Conservation (phyloP, 1,284 basidiomycete species). For the Lentinula novae-zelandiae region DNA sequence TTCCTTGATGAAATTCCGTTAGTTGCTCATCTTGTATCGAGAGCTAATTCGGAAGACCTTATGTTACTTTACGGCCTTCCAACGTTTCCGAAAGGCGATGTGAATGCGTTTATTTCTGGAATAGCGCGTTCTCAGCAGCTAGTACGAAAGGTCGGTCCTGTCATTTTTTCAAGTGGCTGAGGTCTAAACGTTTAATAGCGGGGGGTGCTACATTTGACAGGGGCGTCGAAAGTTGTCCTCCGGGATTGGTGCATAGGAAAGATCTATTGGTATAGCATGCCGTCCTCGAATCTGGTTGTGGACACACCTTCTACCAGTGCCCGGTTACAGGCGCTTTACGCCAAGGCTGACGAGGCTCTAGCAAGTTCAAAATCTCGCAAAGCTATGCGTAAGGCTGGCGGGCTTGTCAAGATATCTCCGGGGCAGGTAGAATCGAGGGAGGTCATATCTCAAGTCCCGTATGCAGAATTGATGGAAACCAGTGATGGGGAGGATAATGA, state of each 20-base stretch:
- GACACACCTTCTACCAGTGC: slow-evolving; percentile 17
- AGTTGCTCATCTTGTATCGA: slow-evolving; percentile 76
- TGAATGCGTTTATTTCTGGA: slow-evolving; percentile 76
- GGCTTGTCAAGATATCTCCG: slow-evolving; percentile 54
- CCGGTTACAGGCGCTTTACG: slow-evolving; percentile 30
- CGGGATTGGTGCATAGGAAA: slow-evolving; percentile 88
- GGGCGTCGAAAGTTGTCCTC: slow-evolving; percentile 80
- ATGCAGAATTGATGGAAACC: slow-evolving; percentile 21
- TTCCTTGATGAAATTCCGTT: slow-evolving; percentile 7
- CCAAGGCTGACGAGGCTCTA: slow-evolving; percentile 45
- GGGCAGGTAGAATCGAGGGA: slow-evolving; percentile 53
- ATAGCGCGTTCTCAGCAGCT: slow-evolving; percentile 79
- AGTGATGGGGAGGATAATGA: slow-evolving; percentile 24
- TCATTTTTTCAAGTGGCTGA: neutral
- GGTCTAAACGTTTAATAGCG: slow-evolving; percentile 39
- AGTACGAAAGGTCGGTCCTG: slow-evolving; percentile 68
- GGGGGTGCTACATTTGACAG: slow-evolving; percentile 74
- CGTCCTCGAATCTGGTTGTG: slow-evolving; percentile 34
- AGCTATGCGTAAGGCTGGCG: slow-evolving; percentile 58
- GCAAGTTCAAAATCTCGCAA: slow-evolving; percentile 50
- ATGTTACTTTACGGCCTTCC: slow-evolving; percentile 90
- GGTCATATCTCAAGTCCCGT: slow-evolving; percentile 53
- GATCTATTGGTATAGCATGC: slow-evolving; percentile 76
- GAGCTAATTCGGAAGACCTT: slow-evolving; percentile 76
- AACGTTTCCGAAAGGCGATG: slow-evolving; percentile 71